Evolutionary conservation across 768 basidiomycete genomes (phyloP).

Genomic region (Leccinum truebloodii): DNA sequence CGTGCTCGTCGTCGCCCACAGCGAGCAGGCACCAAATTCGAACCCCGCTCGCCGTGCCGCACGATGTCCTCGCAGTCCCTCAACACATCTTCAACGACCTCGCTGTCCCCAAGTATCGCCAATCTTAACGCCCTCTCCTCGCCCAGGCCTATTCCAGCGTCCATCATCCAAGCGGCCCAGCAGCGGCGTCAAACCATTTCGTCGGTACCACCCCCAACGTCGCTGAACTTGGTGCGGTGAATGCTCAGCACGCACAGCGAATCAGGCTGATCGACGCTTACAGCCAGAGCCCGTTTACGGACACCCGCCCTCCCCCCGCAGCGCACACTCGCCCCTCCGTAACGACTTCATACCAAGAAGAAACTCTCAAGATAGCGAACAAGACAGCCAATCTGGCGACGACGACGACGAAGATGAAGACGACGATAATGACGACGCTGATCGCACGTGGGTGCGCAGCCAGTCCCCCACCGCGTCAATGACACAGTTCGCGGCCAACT

Average conservation of each 20-base stretch:
- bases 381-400: conserved; percentile 47
- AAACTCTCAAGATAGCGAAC: conserved; percentile 53
- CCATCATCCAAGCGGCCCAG: conserved; percentile 10
- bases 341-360: conserved; percentile 52
- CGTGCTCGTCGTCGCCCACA: conserved; percentile 30
- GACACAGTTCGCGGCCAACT: conserved; percentile 68
- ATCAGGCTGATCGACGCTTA: conserved; percentile 13
- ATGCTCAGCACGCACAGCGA: conserved; percentile 1
- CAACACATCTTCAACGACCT: conserved; percentile 36
- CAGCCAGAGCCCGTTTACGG: conserved; percentile 50
- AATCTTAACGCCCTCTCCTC: conserved; percentile 34
- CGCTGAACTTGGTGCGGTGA: conserved; percentile 41
- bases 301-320: conserved; percentile 34
- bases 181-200: conserved; percentile 41
- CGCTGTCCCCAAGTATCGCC: conserved; percentile 35
- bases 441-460: conserved; percentile 34
- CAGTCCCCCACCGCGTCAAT: conserved; percentile 69
- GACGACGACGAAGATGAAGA: conserved; percentile 42
- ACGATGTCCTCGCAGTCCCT: conserved; percentile 32
- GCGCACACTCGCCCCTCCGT: conserved; percentile 74
- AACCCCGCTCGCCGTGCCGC: conserved; percentile 19
- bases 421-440: conserved; percentile 32
- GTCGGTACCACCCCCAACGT: conserved; percentile 39
- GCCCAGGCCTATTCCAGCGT: conserved; percentile 21
- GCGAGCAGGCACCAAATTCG: conserved; percentile 26